Percentiles rank a stretch among this genome's conserved stretches.
Evolutionary conservation across 306 rosid genomes (phyloP).

Genomic region (Quercus ilex): DNA sequence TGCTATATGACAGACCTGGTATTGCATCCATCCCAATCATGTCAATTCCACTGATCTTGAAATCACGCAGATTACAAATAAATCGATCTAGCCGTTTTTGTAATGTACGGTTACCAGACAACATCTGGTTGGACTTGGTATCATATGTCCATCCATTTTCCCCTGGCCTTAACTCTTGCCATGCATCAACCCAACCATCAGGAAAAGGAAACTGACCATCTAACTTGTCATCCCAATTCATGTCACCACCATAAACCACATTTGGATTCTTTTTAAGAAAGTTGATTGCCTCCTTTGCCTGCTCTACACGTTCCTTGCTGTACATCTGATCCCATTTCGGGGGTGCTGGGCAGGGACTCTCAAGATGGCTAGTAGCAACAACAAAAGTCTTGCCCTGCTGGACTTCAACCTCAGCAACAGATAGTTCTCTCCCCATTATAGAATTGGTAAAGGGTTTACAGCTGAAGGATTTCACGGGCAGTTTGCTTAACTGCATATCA

Average conservation of each 20-base stretch:
- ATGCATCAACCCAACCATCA: conserved; percentile 80
- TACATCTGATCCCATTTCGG: conserved; percentile 95
- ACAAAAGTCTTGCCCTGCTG: conserved; percentile 42
- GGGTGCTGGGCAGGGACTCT: conserved; percentile 86
- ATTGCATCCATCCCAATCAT: conserved; percentile 82
- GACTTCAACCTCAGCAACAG: conserved; percentile 71
- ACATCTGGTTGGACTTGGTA: conserved; percentile 86
- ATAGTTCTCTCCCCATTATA: conserved; percentile 84
- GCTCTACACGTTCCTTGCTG: conserved; percentile 85
- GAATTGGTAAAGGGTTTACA: conserved; percentile 59
- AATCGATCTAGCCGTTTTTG: conserved; percentile 80
- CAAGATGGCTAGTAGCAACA: conserved; percentile 93
- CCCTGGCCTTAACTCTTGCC: conserved; percentile 58
- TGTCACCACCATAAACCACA: conserved; percentile 86
- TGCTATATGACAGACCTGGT: conserved; percentile 47
- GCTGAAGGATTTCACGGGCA: conserved; percentile 67
- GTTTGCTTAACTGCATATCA: conserved; percentile 69
- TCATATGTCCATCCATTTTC: conserved; percentile 92
- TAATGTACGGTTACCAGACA: conserved; percentile 64
- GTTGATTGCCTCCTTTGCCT: conserved; percentile 66
- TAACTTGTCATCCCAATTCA: conserved; percentile 92
- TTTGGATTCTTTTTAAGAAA: conserved; percentile 58
- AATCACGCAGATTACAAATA: conserved; percentile 55
- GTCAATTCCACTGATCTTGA: conserved; percentile 56
- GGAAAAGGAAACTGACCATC: conserved; percentile 73